phyloP scores from a whole-genome alignment of 2,329 filamentous ascomycete genomes.

The Macrophomina phaseolina region DNA sequence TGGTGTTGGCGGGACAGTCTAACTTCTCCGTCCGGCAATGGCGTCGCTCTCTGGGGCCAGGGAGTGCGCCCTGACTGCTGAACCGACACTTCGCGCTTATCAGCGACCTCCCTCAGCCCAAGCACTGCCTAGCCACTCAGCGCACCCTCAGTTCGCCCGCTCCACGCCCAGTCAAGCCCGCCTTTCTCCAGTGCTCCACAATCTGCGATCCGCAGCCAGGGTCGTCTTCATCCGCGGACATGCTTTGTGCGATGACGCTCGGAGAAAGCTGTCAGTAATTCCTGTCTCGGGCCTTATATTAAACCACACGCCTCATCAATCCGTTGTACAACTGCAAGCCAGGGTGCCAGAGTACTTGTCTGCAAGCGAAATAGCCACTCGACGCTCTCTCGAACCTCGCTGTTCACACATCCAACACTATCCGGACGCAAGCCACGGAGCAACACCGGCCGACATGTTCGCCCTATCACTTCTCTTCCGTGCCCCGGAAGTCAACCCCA shows the following conservation, averaged over 20 bases:
- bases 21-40: not conserved
- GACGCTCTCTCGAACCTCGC: not conserved
- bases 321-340: not conserved
- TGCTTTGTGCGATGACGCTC: conserved; percentile 5
- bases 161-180: not conserved
- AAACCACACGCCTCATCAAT: not conserved
- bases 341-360: not conserved
- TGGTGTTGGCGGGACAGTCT: not conserved
- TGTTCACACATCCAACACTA: not conserved
- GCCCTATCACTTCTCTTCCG: conserved; percentile 30
- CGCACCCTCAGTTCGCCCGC: not conserved
- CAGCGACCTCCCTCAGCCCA: conserved; percentile 1
- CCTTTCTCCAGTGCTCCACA: conserved; percentile 11
- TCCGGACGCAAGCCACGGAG: not conserved
- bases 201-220: conserved; percentile 18
- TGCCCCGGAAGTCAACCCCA: conserved; percentile 79
- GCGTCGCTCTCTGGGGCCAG: not conserved
- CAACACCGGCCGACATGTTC: conserved; percentile 32
- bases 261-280: not conserved
- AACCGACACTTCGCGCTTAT: conserved; percentile 6
- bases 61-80: conserved; percentile 6
- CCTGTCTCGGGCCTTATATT: conserved; percentile 1
- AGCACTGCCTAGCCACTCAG: not conserved
- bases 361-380: too few species aligned
- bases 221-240: conserved; percentile 7